phyloP scores from a whole-genome alignment of 2,329 filamentous ascomycete species.

The Colletotrichum agaves region DNA sequence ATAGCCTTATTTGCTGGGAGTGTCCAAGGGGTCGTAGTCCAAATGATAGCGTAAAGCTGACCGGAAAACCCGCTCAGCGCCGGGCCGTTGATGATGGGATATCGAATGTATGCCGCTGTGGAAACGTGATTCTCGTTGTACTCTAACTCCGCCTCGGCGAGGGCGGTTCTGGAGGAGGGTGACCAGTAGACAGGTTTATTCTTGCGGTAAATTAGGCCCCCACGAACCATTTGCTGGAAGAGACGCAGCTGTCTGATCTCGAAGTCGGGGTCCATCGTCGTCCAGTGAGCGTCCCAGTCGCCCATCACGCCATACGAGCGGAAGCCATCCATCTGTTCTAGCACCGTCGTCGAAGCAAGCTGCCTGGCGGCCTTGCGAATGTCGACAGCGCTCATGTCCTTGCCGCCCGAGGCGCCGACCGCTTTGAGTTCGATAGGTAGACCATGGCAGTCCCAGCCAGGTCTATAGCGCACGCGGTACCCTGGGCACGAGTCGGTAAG shows the following conservation, averaged over 20 bases:
- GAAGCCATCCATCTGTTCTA: conserved; percentile 79
- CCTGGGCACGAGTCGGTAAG: conserved; percentile 47
- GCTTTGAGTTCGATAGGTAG: conserved; percentile 97
- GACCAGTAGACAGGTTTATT: conserved; percentile 91
- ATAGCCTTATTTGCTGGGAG: conserved; percentile 92
- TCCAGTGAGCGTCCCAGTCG: conserved; percentile 82
- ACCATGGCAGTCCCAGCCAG: conserved; percentile 98
- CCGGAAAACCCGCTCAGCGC: conserved; percentile 54
- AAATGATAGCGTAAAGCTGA: conserved; percentile 83
- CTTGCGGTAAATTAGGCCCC: conserved; percentile 79
- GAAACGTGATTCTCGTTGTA: conserved; percentile 82
- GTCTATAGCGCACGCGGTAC: conserved; percentile 81
- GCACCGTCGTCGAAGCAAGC: conserved; percentile 75
- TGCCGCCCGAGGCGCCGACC: conserved; percentile 66
- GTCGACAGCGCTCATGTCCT: conserved; percentile 61
- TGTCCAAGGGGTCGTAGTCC: conserved; percentile 99
- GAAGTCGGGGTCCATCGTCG: conserved; percentile 81
- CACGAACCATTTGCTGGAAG: conserved; percentile 79
- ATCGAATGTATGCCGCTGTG: conserved; percentile 81
- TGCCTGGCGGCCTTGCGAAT: conserved; percentile 73
- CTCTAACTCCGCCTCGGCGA: conserved; percentile 87
- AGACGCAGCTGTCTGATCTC: conserved; percentile 80
- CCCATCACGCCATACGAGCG: conserved; percentile 80
- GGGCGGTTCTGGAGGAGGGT: conserved; percentile 78
- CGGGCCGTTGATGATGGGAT: conserved; percentile 69